phyloP scores from a whole-genome alignment of 2,329 filamentous ascomycete genomes.

The Penicillium fuscoglaucum region DNA sequence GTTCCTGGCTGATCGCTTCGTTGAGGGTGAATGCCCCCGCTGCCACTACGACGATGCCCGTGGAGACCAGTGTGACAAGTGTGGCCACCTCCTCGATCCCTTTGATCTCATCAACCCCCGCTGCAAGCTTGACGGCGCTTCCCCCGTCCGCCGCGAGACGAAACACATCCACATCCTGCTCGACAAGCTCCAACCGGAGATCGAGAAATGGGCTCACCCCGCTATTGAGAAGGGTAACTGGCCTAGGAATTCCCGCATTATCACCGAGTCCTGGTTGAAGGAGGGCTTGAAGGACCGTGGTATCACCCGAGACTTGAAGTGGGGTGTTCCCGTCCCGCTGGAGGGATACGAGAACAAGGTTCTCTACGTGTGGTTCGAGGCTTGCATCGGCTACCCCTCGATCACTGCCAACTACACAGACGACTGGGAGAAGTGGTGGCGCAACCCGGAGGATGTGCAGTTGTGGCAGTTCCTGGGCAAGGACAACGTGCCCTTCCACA shows the following conservation, averaged over 20 bases:
- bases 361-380: slow-evolving; percentile 91
- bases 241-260: slow-evolving; percentile 47
- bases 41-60: slow-evolving; percentile 67
- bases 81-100: slow-evolving; percentile 70
- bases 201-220: slow-evolving; percentile 75
- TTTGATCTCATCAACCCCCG: slow-evolving; percentile 78
- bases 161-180: slow-evolving; percentile 90
- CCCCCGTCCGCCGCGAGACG: slow-evolving; percentile 75
- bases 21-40: slow-evolving; percentile 50
- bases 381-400: slow-evolving; percentile 91
- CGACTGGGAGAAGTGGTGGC: slow-evolving; percentile 93
- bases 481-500: slow-evolving; percentile 84
- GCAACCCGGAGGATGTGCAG: slow-evolving; percentile 80
- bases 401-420: slow-evolving; percentile 89
- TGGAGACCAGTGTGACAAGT: slow-evolving; percentile 74
- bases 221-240: slow-evolving; percentile 67
- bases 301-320: slow-evolving; percentile 90
- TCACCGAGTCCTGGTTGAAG: slow-evolving; percentile 53
- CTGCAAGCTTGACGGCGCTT: slow-evolving; percentile 86
- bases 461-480: slow-evolving; percentile 97
- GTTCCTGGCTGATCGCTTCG: slow-evolving; percentile 78
- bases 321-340: slow-evolving; percentile 69
- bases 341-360: slow-evolving; percentile 72
- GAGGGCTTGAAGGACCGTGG: slow-evolving; percentile 83
- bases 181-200: slow-evolving; percentile 75